phyloP scores from a whole-genome alignment of 2,329 filamentous ascomycete species.

The Nigrospora oryzae region DNA sequence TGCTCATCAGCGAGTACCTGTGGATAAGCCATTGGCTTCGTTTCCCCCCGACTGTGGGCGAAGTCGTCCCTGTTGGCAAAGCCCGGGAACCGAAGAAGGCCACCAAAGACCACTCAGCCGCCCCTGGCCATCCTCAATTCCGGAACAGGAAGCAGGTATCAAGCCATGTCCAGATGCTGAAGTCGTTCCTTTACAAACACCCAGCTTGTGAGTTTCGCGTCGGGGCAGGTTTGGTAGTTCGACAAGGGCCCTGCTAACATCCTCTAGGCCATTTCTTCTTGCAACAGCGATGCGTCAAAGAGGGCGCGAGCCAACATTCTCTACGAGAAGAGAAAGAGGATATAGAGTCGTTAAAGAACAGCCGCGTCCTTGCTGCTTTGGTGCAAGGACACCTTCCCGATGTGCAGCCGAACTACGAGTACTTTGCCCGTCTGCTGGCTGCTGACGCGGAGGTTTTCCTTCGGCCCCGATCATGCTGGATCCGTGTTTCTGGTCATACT shows the following conservation, averaged over 20 bases:
- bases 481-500: constrained; percentile 44
- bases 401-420: constrained; percentile 53
- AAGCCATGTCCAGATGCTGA: constrained; percentile 63
- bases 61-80: constrained; percentile 34
- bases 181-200: constrained; percentile 55
- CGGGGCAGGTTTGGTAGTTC: too few species aligned
- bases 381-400: constrained; percentile 48
- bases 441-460: constrained; percentile 45
- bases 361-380: constrained; percentile 54
- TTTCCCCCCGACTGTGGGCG: constrained; percentile 31
- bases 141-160: constrained; percentile 54
- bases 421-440: constrained; percentile 49
- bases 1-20: constrained; percentile 62
- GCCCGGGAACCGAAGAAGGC: constrained; percentile 22
- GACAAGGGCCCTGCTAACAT: too few species aligned
- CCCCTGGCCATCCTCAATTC: constrained; percentile 18
- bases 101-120: constrained; percentile 9
- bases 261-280: constrained; percentile 53
- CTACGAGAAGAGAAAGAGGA: constrained; percentile 26
- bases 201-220: constrained; percentile 46
- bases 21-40: constrained; percentile 42
- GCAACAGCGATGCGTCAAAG: constrained; percentile 40
- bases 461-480: constrained; percentile 49
- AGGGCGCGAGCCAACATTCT: constrained; percentile 37
- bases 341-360: constrained; percentile 52